phyloP scores from a whole-genome alignment of 139 green algal species.

The Raphidocelis subcapitata region DNA sequence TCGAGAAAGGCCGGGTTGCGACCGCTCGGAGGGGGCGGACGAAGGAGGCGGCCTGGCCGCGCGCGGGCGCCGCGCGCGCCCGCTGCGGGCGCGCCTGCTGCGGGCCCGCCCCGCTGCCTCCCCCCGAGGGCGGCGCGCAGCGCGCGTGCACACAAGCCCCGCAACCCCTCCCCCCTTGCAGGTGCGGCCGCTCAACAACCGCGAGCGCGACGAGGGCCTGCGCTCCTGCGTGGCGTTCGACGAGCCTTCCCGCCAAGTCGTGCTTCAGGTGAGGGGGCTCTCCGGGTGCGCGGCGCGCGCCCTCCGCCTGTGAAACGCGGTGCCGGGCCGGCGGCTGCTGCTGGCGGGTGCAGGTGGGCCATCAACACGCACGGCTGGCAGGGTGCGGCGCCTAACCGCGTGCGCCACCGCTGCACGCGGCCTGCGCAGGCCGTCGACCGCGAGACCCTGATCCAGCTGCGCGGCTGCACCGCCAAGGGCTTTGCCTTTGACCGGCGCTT shows the following conservation, averaged over 20 bases:
- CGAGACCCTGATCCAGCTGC: conserved; percentile 58
- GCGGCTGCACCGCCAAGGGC: conserved; percentile 49
- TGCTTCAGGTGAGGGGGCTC: conserved; percentile 48
- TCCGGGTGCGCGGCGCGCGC: background rate
- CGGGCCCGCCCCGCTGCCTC: background rate
- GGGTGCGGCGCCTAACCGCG: background rate
- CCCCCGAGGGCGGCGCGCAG: background rate
- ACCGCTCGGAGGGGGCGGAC: background rate
- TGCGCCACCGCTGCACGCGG: background rate
- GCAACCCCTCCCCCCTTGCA: conserved; percentile 21
- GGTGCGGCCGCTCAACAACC: conserved; percentile 59
- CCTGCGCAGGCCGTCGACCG: conserved; percentile 60
- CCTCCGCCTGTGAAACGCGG: background rate
- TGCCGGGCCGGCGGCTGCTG: background rate
- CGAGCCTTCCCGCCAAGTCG: conserved; percentile 62
- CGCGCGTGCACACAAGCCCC: background rate
- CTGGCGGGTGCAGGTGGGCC: too few relatives aligned
- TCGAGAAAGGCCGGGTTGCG: background rate
- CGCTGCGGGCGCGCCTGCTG: background rate
- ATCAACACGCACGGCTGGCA: background rate
- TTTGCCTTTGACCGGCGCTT: conserved; percentile 66
- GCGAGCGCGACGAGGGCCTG: conserved; percentile 50
- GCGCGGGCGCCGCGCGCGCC: too few relatives aligned
- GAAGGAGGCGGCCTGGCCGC: background rate
- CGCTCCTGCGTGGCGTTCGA: conserved; percentile 62